Conservation (phyloP, 805 yeast genomes). For the Metschnikowia baotianmanensis region DNA sequence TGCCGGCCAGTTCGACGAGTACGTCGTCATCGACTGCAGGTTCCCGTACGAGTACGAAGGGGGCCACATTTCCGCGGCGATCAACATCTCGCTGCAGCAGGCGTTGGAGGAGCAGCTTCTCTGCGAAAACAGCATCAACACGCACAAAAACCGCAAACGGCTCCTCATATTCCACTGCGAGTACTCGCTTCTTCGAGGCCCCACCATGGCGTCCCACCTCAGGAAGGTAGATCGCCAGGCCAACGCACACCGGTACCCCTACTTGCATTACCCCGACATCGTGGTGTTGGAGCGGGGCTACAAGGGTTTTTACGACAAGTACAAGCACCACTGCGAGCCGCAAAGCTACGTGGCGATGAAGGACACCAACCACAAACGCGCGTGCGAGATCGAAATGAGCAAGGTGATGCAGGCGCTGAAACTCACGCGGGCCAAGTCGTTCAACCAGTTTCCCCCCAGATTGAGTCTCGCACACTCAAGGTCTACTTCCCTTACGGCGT, state of each 20-base stretch:
- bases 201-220: slow-evolving; percentile 83
- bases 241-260: slow-evolving; percentile 76
- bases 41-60: slow-evolving; percentile 90
- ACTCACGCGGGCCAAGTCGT: slow-evolving; percentile 40
- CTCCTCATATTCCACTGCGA: slow-evolving; percentile 91
- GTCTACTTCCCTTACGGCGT: slow-evolving; percentile 17
- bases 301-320: slow-evolving; percentile 64
- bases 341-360: slow-evolving; percentile 86
- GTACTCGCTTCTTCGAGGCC: slow-evolving; percentile 91
- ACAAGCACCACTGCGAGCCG: slow-evolving; percentile 63
- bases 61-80: slow-evolving; percentile 85
- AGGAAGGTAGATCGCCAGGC: slow-evolving; percentile 77
- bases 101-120: slow-evolving; percentile 60
- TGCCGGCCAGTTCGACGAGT: slow-evolving; percentile 50
- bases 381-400: slow-evolving; percentile 47
- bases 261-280: slow-evolving; percentile 82
- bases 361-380: slow-evolving; percentile 31
- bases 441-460: slow-evolving; percentile 25
- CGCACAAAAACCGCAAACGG: slow-evolving; percentile 27
- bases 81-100: slow-evolving; percentile 70
- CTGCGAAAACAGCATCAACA: slow-evolving; percentile 13
- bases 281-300: slow-evolving; percentile 91
- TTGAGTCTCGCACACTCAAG: slow-evolving; percentile 15
- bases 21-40: slow-evolving; percentile 78
- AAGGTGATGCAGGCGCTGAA: slow-evolving; percentile 43